Evolutionary conservation across 2,329 filamentous ascomycete genomes (phyloP), one percentile per base, ranked within the genome.

Genomic region (Claviceps sp.): DNA sequence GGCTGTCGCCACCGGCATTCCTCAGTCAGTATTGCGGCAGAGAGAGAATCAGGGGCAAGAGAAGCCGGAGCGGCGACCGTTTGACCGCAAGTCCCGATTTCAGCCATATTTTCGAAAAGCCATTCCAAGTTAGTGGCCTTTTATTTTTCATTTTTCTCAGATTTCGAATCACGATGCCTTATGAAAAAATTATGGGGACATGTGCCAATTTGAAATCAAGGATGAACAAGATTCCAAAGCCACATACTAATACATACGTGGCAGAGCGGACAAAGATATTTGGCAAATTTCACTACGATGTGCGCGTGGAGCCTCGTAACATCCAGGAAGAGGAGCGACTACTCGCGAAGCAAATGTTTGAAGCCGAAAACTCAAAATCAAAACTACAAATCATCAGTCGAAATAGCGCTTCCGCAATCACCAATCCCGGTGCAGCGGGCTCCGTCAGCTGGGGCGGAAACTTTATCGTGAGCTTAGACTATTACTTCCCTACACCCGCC

Each of bases 191-290:
- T 4, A 1, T 34, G 10, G 30, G 4, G 3, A 11, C 10, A 34
- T 11, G 10, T 34, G 30, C 30, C 30, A 34, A 11, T 11, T 34
- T 34, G 30, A 34, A 34, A 34, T 34, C 30, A 34, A 34, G 10
- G 30, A 34, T 34, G 30, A 34, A 34, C 30, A 34, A 34, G 30
- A 34, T 34, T 10, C 30, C 10, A 34, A 11, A 34, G 30, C 30
- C 30, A 34, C 11, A 34, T 34, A 34, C 30, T 48, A 10, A 7
- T 2, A 30, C 24, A 37, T 26, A 30, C 24, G 30, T 26, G 24
- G 22, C 64, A 85, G 88, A 95, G 68, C 85, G 88, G 66, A 95
- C 89, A 6, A 81, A 81, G 26, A 72, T 95, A 8, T 77, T 80
- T 30, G 88, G 85, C 45, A 82, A 78, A 52, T 79, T 94, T 54